Evolutionary conservation across 768 basidiomycete genomes (phyloP), one percentile per base, ranked within the genome.

Genomic region (Pholiota conissans): DNA sequence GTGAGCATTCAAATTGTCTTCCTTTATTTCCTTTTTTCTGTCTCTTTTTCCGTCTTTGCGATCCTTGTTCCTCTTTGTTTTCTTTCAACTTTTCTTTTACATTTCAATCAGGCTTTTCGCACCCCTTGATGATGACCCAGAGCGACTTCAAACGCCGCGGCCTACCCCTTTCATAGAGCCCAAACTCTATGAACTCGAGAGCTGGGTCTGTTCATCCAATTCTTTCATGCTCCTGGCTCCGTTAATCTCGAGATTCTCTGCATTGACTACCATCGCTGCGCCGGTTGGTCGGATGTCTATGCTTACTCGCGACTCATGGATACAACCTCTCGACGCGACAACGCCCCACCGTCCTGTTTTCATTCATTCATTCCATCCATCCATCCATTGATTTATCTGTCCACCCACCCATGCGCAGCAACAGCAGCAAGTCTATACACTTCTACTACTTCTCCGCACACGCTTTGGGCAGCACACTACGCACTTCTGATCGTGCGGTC

Each of bases 1-100:
- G 91, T 84, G 73, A 60, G 81, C 40, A 34, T 55, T 45, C 22
- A 27, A 26, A 30, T 37, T 28, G 5, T 20, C 29, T 29, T 55
- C 7, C 10, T 28, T 45, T 29, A 45, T 50, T 20, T 16, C 20
- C 18, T 30, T 30, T 55, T 55, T 18, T 54, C 8, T 29, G 47
- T 29, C 48, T 16, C 14, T 39, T 55, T n/a, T 37, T 13, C 22
- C 13, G 24, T 47, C 20, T 29, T 16, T 48, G 24, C 45, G 35
- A n/a, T 45, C 16, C 20, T 52, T 28, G 11, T 22, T 2, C 18
- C 6, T n/a, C n/a, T n/a, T n/a, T n/a, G 22, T 24, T 42, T 46
- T 37, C 18, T 26, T 24, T 5, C 32, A 20, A 11, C n/a, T n/a
- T n/a, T n/a, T n/a, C n/a, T n/a, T n/a, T n/a, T n/a, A n/a, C n/a